A percentile compares a stretch with the other conserved stretches of the same genome.
These are phyloP conservation scores for Ophiostoma triangulosporum DNA, from an alignment of 2,329 filamentous ascomycete genomes.

Conservation along the genomic window DNA sequence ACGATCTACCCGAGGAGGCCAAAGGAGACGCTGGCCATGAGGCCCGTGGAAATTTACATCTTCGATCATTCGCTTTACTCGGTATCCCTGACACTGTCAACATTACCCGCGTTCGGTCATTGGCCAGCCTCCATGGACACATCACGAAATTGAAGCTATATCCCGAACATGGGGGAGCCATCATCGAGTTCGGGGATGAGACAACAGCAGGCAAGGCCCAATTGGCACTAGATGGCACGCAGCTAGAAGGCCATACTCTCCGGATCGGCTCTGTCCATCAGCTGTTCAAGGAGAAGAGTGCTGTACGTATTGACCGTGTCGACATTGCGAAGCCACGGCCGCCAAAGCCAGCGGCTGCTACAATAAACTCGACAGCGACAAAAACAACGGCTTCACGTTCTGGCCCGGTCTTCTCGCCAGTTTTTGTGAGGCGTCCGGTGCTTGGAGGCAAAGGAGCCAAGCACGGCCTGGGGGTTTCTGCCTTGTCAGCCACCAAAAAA, in stretches of 20 bases:
- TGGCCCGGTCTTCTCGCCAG: background rate
- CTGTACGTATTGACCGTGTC: constrained; percentile 29
- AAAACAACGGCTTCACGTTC: constrained; percentile 13
- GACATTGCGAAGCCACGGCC: constrained; percentile 21
- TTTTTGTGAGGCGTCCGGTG: constrained; percentile 26
- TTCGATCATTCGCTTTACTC: constrained; percentile 59
- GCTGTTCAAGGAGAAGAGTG: constrained; percentile 37
- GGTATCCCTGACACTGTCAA: constrained; percentile 88
- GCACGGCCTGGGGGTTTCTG: constrained; percentile 30
- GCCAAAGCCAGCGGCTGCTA: constrained; percentile 19
- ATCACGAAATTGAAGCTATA: constrained; percentile 67
- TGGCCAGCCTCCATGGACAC: constrained; percentile 53
- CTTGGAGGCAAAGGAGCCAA: constrained; percentile 28
- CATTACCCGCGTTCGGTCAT: constrained; percentile 61
- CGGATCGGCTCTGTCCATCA: constrained; percentile 41
- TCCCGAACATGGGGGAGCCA: constrained; percentile 71
- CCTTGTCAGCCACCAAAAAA: constrained; percentile 12
- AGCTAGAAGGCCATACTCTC: constrained; percentile 37
- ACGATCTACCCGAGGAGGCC: constrained; percentile 27
- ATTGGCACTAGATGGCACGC: constrained; percentile 41
- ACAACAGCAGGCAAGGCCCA: constrained; percentile 59
- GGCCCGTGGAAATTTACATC: constrained; percentile 12
- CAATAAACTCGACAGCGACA: constrained; percentile 14
- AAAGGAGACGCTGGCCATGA: constrained; percentile 12
- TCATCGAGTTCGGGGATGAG: constrained; percentile 65